Conservation (phyloP, 148 eudicot species). For the Rhododendron henanense region DNA sequence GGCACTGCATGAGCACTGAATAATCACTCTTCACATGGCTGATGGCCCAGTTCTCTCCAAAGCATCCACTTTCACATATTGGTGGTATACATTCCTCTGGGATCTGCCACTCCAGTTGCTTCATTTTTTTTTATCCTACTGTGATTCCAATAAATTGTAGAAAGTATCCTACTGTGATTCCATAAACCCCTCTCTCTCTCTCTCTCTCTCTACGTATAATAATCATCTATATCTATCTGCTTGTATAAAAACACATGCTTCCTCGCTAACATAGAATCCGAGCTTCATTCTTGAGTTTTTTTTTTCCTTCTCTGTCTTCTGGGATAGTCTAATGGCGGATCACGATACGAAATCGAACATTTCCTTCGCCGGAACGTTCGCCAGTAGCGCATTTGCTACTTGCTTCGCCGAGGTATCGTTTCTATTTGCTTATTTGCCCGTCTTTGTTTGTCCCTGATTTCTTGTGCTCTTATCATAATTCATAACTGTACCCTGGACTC, state of each 20-base stretch:
- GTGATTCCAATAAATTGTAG: neutral
- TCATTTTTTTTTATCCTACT: neutral
- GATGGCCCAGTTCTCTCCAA: too few species aligned
- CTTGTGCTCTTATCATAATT: neutral
- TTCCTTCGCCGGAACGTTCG: conserved; percentile 70
- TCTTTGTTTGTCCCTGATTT: too few species aligned
- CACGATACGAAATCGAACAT: conserved; percentile 40
- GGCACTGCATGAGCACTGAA: too few species aligned
- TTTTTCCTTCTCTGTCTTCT: neutral
- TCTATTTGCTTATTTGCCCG: neutral
- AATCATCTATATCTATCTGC: too few species aligned
- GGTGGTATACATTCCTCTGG: too few species aligned
- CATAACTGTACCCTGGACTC: neutral
- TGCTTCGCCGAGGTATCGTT: conserved; percentile 77
- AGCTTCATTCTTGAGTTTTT: neutral
- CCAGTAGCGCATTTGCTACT: conserved; percentile 88
- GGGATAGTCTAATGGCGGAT: conserved; percentile 17
- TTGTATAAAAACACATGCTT: neutral
- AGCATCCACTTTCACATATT: too few species aligned
- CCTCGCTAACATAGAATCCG: neutral
- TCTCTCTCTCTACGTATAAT: too few species aligned
- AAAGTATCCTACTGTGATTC: neutral
- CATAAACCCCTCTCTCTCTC: too few species aligned
- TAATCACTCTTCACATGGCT: too few species aligned
- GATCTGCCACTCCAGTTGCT: neutral